These are phyloP conservation scores for Lactifluus pinguis DNA, from an alignment of 768 basidiomycete genomes.

Conservation along the genomic window DNA sequence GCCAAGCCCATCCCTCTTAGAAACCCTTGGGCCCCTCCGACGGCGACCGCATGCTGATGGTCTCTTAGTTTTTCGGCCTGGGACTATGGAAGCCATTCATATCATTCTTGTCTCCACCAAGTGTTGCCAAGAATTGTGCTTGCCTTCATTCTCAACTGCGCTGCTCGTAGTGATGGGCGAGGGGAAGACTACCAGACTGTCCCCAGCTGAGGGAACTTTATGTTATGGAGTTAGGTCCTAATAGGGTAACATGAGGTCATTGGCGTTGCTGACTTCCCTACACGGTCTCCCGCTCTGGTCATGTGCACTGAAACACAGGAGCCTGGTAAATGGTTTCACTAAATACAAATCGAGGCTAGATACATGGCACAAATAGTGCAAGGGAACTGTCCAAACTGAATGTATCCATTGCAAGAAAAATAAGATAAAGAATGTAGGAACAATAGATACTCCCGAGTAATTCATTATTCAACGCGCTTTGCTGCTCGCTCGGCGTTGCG, in stretches of 20 bases:
- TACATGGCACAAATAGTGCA: not conserved
- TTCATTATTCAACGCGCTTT: not conserved
- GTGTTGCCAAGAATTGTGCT: not conserved
- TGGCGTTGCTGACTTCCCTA: not conserved
- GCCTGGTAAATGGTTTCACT: too few relatives aligned
- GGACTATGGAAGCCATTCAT: not conserved
- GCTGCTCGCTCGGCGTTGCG: constrained; percentile 32
- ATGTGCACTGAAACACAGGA: not conserved
- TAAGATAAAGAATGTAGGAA: not conserved
- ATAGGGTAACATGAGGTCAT: not conserved
- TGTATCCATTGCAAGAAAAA: not conserved
- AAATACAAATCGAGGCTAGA: not conserved
- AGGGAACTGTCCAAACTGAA: not conserved
- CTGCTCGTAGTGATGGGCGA: not conserved
- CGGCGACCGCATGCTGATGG: constrained; percentile 42
- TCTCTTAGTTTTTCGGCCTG: constrained; percentile 10
- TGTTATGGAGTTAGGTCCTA: not conserved
- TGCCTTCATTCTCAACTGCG: constrained; percentile 2
- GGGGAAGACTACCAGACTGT: not conserved
- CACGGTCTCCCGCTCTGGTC: not conserved
- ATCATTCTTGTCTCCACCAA: not conserved
- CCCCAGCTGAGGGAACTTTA: not conserved
- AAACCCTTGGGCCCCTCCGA: constrained; percentile 55
- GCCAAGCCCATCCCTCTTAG: constrained; percentile 41
- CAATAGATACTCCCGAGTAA: not conserved